Conservation (phyloP, 2,329 filamentous ascomycete species). For the Botrytis tulipae region DNA sequence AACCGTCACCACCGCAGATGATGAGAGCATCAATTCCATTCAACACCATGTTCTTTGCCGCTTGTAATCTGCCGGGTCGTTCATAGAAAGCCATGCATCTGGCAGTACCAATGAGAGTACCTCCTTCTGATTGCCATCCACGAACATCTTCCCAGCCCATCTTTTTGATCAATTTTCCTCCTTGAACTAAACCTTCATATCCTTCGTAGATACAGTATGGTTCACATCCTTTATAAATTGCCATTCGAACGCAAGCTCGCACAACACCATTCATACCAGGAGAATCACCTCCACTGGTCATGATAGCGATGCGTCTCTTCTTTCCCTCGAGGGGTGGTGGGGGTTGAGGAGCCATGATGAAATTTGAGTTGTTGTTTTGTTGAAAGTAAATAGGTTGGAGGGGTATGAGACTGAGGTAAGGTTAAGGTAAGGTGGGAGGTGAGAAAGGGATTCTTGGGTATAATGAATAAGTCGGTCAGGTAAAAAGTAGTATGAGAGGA, state of each 20-base stretch:
- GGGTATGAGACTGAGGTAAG: not conserved
- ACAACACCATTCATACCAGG: conserved; percentile 75
- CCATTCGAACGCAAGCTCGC: conserved; percentile 79
- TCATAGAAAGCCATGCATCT: conserved; percentile 91
- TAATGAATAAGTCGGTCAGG: not conserved
- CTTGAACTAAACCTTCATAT: conserved; percentile 90
- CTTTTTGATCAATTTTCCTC: conserved; percentile 81
- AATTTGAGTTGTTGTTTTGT: conserved; percentile 15
- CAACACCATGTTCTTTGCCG: conserved; percentile 91
- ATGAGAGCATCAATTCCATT: conserved; percentile 94
- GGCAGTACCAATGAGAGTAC: conserved; percentile 93
- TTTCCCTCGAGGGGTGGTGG: conserved; percentile 34
- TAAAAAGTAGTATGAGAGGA: not conserved
- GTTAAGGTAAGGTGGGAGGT: conserved; percentile 14
- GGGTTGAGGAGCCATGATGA: conserved; percentile 31
- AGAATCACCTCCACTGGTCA: conserved; percentile 73
- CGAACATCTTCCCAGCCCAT: conserved; percentile 93
- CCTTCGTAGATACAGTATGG: conserved; percentile 85
- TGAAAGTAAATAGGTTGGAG: not conserved
- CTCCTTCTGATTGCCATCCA: conserved; percentile 89
- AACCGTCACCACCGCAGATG: conserved; percentile 96
- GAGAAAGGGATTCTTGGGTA: not conserved
- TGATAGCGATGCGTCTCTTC: conserved; percentile 56
- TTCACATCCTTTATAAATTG: conserved; percentile 79
- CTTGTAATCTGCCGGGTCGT: conserved; percentile 75